These are phyloP conservation scores for Psilocybe sp. DNA, from an alignment of 768 basidiomycete genomes.

Conservation along the genomic window DNA sequence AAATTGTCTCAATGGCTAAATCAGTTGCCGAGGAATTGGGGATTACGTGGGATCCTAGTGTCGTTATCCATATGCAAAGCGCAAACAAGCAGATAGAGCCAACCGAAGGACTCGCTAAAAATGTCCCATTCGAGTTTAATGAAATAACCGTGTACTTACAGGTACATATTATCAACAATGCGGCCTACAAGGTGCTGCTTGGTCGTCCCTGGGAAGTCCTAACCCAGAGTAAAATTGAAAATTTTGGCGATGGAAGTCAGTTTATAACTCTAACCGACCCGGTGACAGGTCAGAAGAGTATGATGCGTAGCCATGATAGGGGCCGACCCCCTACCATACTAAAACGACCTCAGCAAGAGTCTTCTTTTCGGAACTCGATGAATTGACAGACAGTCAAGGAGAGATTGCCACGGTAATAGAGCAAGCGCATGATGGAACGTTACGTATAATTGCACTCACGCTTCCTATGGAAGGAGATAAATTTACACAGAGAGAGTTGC, in stretches of 20 bases:
- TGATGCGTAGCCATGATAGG: neutral
- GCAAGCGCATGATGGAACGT: neutral
- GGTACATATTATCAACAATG: neutral
- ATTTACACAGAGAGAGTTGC: neutral
- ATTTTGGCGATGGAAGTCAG: neutral
- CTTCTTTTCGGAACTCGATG: neutral
- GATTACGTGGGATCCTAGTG: neutral
- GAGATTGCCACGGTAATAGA: neutral
- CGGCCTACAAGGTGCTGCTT: neutral
- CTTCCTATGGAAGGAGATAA: neutral
- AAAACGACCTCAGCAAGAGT: neutral
- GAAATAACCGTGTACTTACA: conserved; percentile 1
- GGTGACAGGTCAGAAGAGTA: neutral
- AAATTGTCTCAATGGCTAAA: neutral
- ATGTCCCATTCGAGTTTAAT: neutral
- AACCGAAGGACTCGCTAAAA: neutral
- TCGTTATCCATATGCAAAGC: conserved; percentile 1
- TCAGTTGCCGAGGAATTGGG: neutral
- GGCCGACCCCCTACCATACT: neutral
- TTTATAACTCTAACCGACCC: neutral
- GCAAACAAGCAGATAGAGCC: neutral
- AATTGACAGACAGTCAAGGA: neutral
- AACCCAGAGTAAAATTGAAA: neutral
- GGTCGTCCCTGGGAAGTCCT: neutral
- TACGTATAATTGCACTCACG: neutral